phyloP scores from a whole-genome alignment of 2,329 filamentous ascomycete genomes.

The Zymoseptoria crescenta region DNA sequence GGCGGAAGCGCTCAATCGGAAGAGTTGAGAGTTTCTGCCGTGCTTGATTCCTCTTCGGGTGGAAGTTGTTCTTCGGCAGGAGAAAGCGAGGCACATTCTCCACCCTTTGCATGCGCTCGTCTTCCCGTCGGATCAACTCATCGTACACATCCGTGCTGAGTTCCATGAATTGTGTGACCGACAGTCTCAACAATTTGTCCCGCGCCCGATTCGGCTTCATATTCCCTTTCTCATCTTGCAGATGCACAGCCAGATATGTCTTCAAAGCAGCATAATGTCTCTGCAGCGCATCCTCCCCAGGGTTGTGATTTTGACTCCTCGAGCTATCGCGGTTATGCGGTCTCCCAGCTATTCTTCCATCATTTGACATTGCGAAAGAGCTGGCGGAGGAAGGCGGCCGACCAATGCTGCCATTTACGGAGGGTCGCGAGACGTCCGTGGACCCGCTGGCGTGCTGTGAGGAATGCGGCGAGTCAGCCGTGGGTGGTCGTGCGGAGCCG shows the following conservation, averaged over 20 bases:
- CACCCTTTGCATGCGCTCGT: constrained; percentile 43
- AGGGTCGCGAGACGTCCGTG: constrained; percentile 40
- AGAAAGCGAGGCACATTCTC: constrained; percentile 61
- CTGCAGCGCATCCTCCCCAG: constrained; percentile 59
- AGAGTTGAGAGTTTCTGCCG: constrained; percentile 88
- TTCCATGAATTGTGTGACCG: constrained; percentile 90
- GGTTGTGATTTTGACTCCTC: constrained; percentile 41
- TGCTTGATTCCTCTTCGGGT: constrained; percentile 97
- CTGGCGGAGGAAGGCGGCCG: constrained; percentile 73
- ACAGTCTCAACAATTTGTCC: constrained; percentile 87
- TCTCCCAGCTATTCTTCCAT: constrained; percentile 49
- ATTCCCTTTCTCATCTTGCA: constrained; percentile 66
- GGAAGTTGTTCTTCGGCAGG: constrained; percentile 78
- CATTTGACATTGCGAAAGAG: constrained; percentile 78
- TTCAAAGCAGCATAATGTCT: constrained; percentile 79
- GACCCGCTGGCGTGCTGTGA: constrained; percentile 36
- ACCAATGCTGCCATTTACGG: constrained; percentile 43
- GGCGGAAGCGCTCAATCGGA: constrained; percentile 76
- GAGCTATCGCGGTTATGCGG: constrained; percentile 40
- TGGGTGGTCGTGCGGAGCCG: constrained; percentile 23
- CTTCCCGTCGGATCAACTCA: constrained; percentile 80
- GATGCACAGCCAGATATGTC: constrained; percentile 61
- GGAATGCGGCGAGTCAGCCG: constrained; percentile 23
- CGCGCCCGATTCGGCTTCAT: constrained; percentile 78
- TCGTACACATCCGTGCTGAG: constrained; percentile 97